phyloP scores from a whole-genome alignment of 805 yeast genomes.

The Cyberlindnera japonica region DNA sequence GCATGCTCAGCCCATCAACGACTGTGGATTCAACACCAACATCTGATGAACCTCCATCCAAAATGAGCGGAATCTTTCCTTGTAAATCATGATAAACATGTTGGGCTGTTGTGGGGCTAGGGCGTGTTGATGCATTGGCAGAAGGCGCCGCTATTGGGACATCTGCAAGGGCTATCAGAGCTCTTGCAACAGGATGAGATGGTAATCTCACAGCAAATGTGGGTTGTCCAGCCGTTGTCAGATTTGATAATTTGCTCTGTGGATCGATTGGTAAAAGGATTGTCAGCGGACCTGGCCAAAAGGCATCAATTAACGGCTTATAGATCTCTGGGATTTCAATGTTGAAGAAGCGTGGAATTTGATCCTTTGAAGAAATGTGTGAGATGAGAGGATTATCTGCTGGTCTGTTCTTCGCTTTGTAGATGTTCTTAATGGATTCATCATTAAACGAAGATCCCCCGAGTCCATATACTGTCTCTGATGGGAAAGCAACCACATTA shows the following conservation, averaged over 20 bases:
- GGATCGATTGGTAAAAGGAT: conserved; percentile 64
- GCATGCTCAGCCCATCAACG: conserved; percentile 78
- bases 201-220: conserved; percentile 95
- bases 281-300: conserved; percentile 98
- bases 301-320: conserved; percentile 53
- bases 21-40: conserved; percentile 96
- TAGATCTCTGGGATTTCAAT: conserved; percentile 66
- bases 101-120: conserved; percentile 85
- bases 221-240: conserved; percentile 81
- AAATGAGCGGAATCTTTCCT: conserved; percentile 74
- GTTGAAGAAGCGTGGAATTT: conserved; percentile 56
- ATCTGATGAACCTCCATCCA: conserved; percentile 86
- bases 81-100: conserved; percentile 82
- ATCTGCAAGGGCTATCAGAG: conserved; percentile 78
- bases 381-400: conserved; percentile 93
- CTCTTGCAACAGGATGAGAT: conserved; percentile 81
- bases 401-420: conserved; percentile 88
- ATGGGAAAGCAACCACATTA: conserved; percentile 85
- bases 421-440: conserved; percentile 70
- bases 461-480: conserved; percentile 95
- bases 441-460: conserved; percentile 84
- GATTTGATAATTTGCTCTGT: conserved; percentile 53
- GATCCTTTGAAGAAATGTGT: conserved; percentile 77
- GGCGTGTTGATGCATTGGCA: conserved; percentile 93
- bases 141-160: conserved; percentile 96